phyloP scores from a whole-genome alignment of 768 basidiomycete genomes.

The Flagelloscypha sp. region DNA sequence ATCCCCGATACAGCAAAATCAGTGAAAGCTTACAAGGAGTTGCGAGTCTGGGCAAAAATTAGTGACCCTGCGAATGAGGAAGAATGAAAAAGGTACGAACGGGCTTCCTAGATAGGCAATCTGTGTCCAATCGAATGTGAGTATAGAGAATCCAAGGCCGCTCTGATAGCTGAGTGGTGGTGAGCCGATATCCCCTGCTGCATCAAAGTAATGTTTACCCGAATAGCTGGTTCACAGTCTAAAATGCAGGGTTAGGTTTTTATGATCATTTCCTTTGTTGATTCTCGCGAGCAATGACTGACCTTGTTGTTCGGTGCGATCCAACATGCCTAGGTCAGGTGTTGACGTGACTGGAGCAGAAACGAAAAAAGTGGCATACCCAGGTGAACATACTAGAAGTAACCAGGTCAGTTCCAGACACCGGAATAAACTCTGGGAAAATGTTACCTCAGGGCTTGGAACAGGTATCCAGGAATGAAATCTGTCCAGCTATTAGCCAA shows the following conservation, averaged over 20 bases:
- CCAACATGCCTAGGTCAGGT: constrained; percentile 66
- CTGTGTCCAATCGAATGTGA: constrained; percentile 57
- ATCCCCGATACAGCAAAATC: constrained; percentile 13
- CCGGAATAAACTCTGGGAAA: too few species aligned
- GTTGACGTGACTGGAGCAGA: too few species aligned
- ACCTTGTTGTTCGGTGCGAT: constrained; percentile 50
- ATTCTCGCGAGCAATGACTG: constrained; percentile 18
- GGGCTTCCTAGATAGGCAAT: constrained; percentile 49
- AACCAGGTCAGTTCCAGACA: too few species aligned
- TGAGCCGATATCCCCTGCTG: background rate
- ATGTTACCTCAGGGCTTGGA: constrained; percentile 43
- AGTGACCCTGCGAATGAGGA: constrained; percentile 7
- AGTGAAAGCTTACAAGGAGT: constrained; percentile 32
- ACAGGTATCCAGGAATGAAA: constrained; percentile 9
- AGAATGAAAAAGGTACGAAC: constrained; percentile 15
- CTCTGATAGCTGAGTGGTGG: constrained; percentile 30
- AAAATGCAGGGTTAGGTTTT: constrained; percentile 1
- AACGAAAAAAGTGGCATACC: too few species aligned
- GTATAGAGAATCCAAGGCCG: constrained; percentile 42
- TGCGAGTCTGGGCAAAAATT: constrained; percentile 27
- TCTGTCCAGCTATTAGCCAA: constrained; percentile 1
- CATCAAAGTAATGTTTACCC: constrained; percentile 25
- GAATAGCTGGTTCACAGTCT: constrained; percentile 53
- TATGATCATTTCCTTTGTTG: constrained; percentile 2
- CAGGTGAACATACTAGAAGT: background rate